A percentile compares a stretch with the other conserved stretches of the same genome.
Conservation (phyloP, 352 stramenopile genomes). For the Globisporangium paroecandrum region DNA sequence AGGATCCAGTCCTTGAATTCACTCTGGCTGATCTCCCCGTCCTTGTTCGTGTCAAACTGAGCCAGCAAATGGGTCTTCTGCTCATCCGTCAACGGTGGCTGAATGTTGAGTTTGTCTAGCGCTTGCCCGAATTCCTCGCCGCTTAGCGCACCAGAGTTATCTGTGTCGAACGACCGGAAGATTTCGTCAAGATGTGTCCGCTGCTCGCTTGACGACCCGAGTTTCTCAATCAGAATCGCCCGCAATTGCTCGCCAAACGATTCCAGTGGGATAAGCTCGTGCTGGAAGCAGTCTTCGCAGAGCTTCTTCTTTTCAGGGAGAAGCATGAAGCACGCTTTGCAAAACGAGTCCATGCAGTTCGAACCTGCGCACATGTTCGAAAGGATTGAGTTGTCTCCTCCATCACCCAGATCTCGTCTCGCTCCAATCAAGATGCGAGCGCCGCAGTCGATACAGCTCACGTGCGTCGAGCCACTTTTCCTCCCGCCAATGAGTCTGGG, state of each 20-base stretch:
- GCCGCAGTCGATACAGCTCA: slow-evolving; percentile 61
- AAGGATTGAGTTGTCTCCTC: not conserved
- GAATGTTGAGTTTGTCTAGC: slow-evolving; percentile 42
- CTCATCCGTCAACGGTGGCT: slow-evolving; percentile 43
- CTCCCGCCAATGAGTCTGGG: slow-evolving; percentile 71
- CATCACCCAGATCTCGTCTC: slow-evolving; percentile 12
- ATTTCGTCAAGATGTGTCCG: slow-evolving; percentile 36
- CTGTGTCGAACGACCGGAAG: slow-evolving; percentile 55
- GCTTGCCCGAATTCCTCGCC: slow-evolving; percentile 54
- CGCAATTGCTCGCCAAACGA: slow-evolving; percentile 61
- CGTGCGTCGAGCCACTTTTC: slow-evolving; percentile 54
- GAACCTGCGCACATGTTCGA: slow-evolving; percentile 40
- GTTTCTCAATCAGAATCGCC: slow-evolving; percentile 60
- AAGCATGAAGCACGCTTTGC: slow-evolving; percentile 38
- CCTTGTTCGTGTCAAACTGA: slow-evolving; percentile 69
- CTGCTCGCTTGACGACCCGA: slow-evolving; percentile 36
- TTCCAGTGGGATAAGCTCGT: slow-evolving; percentile 47
- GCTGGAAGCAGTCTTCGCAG: slow-evolving; percentile 75
- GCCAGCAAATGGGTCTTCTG: slow-evolving; percentile 48
- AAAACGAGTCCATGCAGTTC: slow-evolving; percentile 64
- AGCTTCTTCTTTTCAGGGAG: slow-evolving; percentile 50
- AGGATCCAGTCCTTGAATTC: slow-evolving; percentile 75
- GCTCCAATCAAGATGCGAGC: slow-evolving; percentile 33
- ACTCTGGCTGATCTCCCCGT: slow-evolving; percentile 58
- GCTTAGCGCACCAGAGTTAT: slow-evolving; percentile 59